Evolutionary conservation across 495 filamentous ascomycete species (phyloP).

Genomic region (Penicillium canescens): DNA sequence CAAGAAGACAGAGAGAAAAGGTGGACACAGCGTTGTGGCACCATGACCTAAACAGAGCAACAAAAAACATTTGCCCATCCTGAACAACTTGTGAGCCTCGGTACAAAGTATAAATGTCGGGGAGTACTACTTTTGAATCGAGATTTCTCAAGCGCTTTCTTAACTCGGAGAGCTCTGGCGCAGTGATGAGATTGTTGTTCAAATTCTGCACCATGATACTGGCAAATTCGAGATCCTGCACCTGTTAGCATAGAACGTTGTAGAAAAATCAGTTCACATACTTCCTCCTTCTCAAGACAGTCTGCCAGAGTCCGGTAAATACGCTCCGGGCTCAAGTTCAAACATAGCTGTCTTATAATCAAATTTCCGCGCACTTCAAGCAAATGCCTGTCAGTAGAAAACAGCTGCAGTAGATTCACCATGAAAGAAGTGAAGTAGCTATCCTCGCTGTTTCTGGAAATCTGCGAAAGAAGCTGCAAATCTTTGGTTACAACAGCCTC

Average conservation of each 20-base stretch:
- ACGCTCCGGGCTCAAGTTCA: conserved; percentile 87
- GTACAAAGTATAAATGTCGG: background rate
- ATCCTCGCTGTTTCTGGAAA: conserved; percentile 94
- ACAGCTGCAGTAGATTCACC: conserved; percentile 93
- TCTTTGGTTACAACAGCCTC: conserved; percentile 97
- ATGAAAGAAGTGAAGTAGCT: conserved; percentile 98
- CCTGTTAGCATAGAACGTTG: conserved; percentile 8
- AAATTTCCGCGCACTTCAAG: conserved; percentile 92
- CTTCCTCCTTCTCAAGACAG: conserved; percentile 95
- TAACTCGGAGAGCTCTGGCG: conserved; percentile 88
- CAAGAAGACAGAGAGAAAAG: conserved; percentile 92
- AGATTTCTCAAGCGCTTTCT: conserved; percentile 87
- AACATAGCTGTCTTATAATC: conserved; percentile 93
- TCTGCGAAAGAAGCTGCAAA: conserved; percentile 91
- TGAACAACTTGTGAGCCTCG: conserved; percentile 31
- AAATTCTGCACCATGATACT: conserved; percentile 99
- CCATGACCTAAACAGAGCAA: conserved; percentile 92
- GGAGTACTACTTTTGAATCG: conserved; percentile 68
- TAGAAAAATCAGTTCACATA: conserved; percentile 19
- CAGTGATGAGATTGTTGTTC: conserved; percentile 98
- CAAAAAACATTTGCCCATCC: conserved; percentile 95
- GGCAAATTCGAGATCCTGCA: conserved; percentile 90
- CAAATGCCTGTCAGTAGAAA: conserved; percentile 87
- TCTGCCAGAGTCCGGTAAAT: conserved; percentile 97
- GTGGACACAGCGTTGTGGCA: conserved; percentile 99